These are phyloP conservation scores for Trichophyton benhamiae DNA, from an alignment of 2,329 filamentous ascomycete species.

Conservation along the genomic window DNA sequence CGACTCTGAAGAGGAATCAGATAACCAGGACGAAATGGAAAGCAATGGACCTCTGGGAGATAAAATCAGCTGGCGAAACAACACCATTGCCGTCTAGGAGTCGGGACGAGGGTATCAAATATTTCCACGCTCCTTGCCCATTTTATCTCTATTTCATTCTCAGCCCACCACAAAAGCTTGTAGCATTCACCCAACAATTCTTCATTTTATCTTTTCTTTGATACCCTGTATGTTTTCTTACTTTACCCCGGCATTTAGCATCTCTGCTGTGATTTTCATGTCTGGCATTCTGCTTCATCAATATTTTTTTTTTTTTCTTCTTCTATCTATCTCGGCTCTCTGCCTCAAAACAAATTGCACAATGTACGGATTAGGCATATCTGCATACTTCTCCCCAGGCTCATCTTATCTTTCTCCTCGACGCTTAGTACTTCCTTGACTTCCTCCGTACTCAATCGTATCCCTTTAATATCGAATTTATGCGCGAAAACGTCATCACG, in stretches of 20 bases:
- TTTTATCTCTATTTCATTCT: not conserved
- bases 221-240: constrained; percentile 1
- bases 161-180: not conserved
- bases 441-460: not conserved
- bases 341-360: not conserved
- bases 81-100: constrained; percentile 12
- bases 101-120: not conserved
- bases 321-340: not conserved
- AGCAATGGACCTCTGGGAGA: constrained; percentile 12
- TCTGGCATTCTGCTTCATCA: not conserved
- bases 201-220: not conserved
- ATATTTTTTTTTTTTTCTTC: not conserved
- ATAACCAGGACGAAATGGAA: constrained; percentile 17
- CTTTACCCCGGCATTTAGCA: not conserved
- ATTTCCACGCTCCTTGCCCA: not conserved
- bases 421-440: too few relatives aligned
- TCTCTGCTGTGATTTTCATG: not conserved
- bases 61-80: constrained; percentile 12
- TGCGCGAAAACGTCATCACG: constrained; percentile 5
- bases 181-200: not conserved
- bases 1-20: constrained; percentile 29
- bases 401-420: not conserved
- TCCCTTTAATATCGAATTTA: not conserved
- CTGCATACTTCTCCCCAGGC: not conserved
- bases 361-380: not conserved